phyloP scores from a whole-genome alignment of 257 asterid species.

The Linaria vulgaris region DNA sequence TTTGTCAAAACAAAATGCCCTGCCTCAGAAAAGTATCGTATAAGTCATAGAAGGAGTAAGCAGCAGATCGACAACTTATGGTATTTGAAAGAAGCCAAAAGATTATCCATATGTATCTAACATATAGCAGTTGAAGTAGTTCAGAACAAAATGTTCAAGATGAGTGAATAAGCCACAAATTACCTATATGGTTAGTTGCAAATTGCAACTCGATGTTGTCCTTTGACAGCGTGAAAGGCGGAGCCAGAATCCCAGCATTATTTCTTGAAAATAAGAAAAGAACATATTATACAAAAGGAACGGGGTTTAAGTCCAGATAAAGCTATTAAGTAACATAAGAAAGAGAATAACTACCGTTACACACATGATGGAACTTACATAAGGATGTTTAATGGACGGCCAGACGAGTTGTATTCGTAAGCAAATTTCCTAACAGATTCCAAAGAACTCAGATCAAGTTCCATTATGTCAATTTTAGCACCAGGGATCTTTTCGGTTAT shows the following conservation, averaged over 20 bases:
- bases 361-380: conserved; percentile 56
- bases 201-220: conserved; percentile 61
- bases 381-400: conserved; percentile 54
- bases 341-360: no score
- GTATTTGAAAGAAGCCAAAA: background rate
- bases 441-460: conserved; percentile 58
- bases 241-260: conserved; percentile 58
- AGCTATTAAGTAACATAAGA: no score
- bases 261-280: conserved; percentile 28
- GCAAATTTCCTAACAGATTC: conserved; percentile 57
- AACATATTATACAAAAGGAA: conserved; percentile 20
- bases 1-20: conserved; percentile 60
- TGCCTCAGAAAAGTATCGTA: conserved; percentile 22
- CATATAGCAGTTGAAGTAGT: no score
- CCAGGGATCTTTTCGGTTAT: conserved; percentile 44
- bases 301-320: no score
- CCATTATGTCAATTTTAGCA: no score
- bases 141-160: no score
- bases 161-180: no score
- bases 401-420: conserved; percentile 40
- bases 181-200: conserved; percentile 62
- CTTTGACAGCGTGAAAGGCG: conserved; percentile 53
- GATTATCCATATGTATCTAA: no score
- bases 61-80: background rate
- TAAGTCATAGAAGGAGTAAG: no score